Evolutionary conservation across 2,329 filamentous ascomycete genomes (phyloP), one percentile per base, ranked within the genome.

Genomic region (Zasmidium cellare): DNA sequence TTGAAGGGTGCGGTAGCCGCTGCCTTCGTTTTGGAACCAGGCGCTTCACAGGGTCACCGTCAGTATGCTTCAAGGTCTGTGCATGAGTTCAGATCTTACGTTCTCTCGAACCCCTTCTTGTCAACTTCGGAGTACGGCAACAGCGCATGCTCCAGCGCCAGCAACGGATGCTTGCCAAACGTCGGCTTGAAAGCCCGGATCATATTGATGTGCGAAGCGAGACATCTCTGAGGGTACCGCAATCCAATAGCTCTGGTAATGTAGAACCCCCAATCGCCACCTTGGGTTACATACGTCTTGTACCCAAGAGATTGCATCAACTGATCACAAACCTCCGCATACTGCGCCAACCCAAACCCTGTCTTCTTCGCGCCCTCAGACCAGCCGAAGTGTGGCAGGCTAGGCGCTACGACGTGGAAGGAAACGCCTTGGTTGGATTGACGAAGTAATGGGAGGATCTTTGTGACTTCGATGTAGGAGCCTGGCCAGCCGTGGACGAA

Each of bases 401-500:
- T 85, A 1, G 87, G 87, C n/a, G 85, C 82, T 24, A 90, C 80
- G 19, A 90, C 69, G 56, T 90, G 84, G 65, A 90, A 90, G 0
- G 84, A 79, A 1, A 82, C 80, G 3, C 71, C 67, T 9, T 73
- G 72, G 3, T 69, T 65, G 14, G 67, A 68, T 14, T 68, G 61
- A 5, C 74, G 71, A 9, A 85, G 71, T 1, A 79, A 63, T 1
- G 74, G 71, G 0, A 91, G 75, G 47, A 90, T 74, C 67, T 88
- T 89, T 19, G 76, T 73, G 1, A 84, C 85, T 72, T 91, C 87
- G 48, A 88, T 69, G 68, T 89, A 90, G 62, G 82, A 87, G 1
- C 88, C 88, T 0, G 88, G 88, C 69, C 80, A 89, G 14, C 87
- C 86, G 68, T 90, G 87, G n/a, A 80, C 77, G 69, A 90, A 89